Evolutionary conservation across 1,284 basidiomycete genomes (phyloP).

Genomic region (Rhodotorula mucilaginosa): DNA sequence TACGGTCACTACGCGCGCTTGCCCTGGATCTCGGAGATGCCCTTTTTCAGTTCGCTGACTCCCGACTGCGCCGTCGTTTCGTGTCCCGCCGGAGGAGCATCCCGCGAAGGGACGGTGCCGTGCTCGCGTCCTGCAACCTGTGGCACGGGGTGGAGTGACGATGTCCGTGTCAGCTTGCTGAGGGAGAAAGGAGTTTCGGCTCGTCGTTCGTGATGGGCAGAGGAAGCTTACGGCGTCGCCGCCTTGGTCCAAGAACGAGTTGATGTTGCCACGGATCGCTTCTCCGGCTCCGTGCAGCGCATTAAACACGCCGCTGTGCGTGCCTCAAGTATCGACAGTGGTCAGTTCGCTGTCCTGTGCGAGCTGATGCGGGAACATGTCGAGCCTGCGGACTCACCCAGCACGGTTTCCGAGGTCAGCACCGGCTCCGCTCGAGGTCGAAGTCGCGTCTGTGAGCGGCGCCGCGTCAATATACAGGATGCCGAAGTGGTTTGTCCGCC

Average conservation of each 20-base stretch:
- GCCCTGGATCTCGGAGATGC: constrained; percentile 11
- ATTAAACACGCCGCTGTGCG: constrained; percentile 14
- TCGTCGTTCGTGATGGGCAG: too few relatives aligned
- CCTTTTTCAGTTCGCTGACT: constrained; percentile 12
- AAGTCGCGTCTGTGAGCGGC: neutral
- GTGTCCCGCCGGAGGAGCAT: neutral
- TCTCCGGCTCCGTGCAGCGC: constrained; percentile 31
- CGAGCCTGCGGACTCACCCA: neutral
- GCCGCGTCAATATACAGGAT: neutral
- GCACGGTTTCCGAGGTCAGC: neutral
- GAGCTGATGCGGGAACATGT: too few relatives aligned
- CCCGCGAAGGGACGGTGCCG: constrained; percentile 17
- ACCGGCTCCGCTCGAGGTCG: neutral
- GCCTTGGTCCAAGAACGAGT: constrained; percentile 12
- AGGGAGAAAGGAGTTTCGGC: too few relatives aligned
- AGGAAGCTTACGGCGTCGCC: constrained; percentile 26
- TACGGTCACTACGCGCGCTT: neutral
- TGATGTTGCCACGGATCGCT: constrained; percentile 31
- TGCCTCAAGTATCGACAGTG: too few relatives aligned
- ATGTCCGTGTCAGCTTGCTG: neutral
- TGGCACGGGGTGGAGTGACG: neutral
- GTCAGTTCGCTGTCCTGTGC: too few relatives aligned
- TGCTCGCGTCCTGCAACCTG: constrained; percentile 31
- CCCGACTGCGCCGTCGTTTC: constrained; percentile 25
- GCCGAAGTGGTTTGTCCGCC: too few relatives aligned